phyloP scores from a whole-genome alignment of 2,329 filamentous ascomycete species.

The Penicillium sumatraense region DNA sequence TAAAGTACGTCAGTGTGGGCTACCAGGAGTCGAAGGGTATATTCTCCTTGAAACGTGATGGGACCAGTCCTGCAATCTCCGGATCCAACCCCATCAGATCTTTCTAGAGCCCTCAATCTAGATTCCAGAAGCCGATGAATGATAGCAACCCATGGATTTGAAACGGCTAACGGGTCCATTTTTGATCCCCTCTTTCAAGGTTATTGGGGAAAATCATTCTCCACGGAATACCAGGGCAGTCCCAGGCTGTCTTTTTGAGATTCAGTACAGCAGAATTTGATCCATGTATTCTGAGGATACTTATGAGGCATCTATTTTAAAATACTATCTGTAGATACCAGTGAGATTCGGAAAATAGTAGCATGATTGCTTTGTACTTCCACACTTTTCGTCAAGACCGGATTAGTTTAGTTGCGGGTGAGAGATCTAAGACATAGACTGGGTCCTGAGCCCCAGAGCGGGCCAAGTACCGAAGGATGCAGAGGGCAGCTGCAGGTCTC shows the following conservation, averaged over 20 bases:
- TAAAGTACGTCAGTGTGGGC: background rate
- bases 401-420: conserved; percentile 6
- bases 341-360: too few species aligned
- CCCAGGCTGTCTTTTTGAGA: too few species aligned
- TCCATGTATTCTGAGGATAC: too few species aligned
- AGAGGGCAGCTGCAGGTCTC: background rate
- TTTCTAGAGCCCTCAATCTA: background rate
- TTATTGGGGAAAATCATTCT: background rate
- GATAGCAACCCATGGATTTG: background rate
- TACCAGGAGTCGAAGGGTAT: background rate
- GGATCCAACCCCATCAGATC: background rate
- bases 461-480: conserved; percentile 3
- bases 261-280: too few species aligned
- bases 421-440: conserved; percentile 14
- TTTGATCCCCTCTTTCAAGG: background rate
- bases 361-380: too few species aligned
- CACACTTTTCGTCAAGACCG: background rate
- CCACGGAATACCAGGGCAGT: too few species aligned
- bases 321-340: too few species aligned
- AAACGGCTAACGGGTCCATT: background rate
- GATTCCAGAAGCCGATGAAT: background rate
- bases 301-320: too few species aligned
- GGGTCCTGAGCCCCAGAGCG: background rate
- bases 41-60: background rate
- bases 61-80: conserved; percentile 1